Evolutionary conservation across 1,284 basidiomycete species (phyloP).

Genomic region (Pseudozyma sp.): DNA sequence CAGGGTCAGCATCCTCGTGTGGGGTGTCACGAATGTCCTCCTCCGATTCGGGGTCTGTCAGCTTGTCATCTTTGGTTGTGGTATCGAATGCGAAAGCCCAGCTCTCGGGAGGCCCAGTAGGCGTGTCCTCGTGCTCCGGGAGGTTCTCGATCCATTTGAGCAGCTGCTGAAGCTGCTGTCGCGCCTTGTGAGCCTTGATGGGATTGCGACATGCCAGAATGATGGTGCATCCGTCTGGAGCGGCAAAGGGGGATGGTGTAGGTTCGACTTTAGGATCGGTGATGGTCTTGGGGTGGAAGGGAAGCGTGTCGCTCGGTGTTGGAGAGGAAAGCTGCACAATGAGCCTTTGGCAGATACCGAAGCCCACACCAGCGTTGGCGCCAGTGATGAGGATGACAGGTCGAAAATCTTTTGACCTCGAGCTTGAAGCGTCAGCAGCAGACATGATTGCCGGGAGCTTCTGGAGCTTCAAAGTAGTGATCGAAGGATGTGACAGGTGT

Average conservation of each 20-base stretch:
- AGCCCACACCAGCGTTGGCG: constrained; percentile 67
- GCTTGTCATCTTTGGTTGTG: constrained; percentile 45
- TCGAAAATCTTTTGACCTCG: constrained; percentile 32
- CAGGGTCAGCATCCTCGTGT: constrained; percentile 58
- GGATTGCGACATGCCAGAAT: constrained; percentile 68
- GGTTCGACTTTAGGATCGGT: constrained; percentile 25
- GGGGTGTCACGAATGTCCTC: constrained; percentile 49
- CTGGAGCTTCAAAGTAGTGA: neutral
- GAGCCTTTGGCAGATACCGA: constrained; percentile 66
- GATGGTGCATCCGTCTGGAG: constrained; percentile 65
- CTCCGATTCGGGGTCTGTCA: constrained; percentile 40
- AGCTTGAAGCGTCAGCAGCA: constrained; percentile 16
- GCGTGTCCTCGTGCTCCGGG: constrained; percentile 56
- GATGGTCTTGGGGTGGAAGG: constrained; percentile 34
- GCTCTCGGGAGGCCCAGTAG: constrained; percentile 47
- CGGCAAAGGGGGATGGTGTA: constrained; percentile 62
- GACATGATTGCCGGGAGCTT: constrained; percentile 17
- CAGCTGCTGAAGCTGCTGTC: constrained; percentile 54
- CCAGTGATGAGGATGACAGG: constrained; percentile 67
- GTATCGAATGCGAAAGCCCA: constrained; percentile 48
- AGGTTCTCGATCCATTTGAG: constrained; percentile 57
- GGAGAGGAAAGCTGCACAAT: constrained; percentile 67
- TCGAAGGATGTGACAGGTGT: neutral
- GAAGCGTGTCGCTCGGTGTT: constrained; percentile 59
- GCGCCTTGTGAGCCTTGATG: constrained; percentile 66